A percentile compares a stretch with the other conserved stretches of the same genome.
phyloP scores from a whole-genome alignment of 225 moss, liverwort and hornwort species.

The Bryum argenteum region DNA sequence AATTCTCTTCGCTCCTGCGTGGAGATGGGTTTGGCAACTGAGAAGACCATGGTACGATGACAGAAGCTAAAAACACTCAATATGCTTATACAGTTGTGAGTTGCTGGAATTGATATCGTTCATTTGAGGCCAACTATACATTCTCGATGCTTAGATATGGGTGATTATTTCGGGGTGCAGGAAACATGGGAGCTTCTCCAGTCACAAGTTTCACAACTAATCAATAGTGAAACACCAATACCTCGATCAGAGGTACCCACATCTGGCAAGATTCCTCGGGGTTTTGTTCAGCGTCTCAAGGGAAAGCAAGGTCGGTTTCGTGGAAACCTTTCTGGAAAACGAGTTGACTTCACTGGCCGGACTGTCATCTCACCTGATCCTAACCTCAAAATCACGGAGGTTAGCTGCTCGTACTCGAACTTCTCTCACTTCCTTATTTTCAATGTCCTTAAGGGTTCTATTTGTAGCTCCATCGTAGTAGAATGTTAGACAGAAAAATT shows the following conservation, averaged over 20 bases:
- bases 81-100: background rate
- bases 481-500: too few species aligned
- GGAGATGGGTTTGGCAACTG: conserved; percentile 86
- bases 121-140: background rate
- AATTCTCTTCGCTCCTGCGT: conserved; percentile 85
- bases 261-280: conserved; percentile 84
- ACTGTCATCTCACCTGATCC: conserved; percentile 99
- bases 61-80: background rate
- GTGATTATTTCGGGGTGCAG: conserved; percentile 47
- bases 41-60: conserved; percentile 78
- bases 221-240: conserved; percentile 93
- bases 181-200: conserved; percentile 98
- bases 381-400: conserved; percentile 97
- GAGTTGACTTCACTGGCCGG: conserved; percentile 96
- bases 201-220: conserved; percentile 86
- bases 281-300: conserved; percentile 96
- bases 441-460: too few species aligned
- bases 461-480: too few species aligned
- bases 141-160: background rate
- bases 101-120: conserved; percentile 4
- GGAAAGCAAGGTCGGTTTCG: conserved; percentile 98
- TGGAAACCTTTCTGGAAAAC: conserved; percentile 94
- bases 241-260: conserved; percentile 85
- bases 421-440: background rate
- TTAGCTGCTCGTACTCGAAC: conserved; percentile 29